Base-by-base conservation (phyloP, 805 yeast genomes). In the Tetrapisispora nanseiensis region DNA sequence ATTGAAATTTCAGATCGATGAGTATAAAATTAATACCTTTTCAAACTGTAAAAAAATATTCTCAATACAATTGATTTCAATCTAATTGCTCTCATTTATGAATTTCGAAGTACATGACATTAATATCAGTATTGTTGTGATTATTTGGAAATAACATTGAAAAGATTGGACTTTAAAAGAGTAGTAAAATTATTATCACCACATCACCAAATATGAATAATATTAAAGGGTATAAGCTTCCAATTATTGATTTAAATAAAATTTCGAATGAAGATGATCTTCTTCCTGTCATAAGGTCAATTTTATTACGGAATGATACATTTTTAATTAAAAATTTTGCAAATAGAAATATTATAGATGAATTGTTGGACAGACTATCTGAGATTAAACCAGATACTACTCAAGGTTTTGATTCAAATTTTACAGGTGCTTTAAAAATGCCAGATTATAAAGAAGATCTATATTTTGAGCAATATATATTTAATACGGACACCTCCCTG, bases 241-340 rank as follows among this genome's bases (percentile, higher is more conserved):
- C 61, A 1, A 46, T 46, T 9, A 47, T 60, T 18, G 65, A 60
- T 46, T 35, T 60, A 30, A 49, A 60, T 34, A 23, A 40, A 16
- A 46, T 60, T 6, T 32, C 49, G 3, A 50, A 52, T 32, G 65
- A 60, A 39, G 45, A 45, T 2, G 52, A 53, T 6, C 43, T 60
- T 22, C 29, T 52, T 11, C 56, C 58, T 3, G 43, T 51, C 10
- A 49, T 60, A 13, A 51, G 47, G 39, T 35, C 44, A 6, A 49
- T 58, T 18, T 37, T 60, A 23, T 27, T 46, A 23, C 34, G 43
- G 23, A 36, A 50, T 37, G 61, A 60, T 43, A 53, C 57, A 6
- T 57, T 61, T 37, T 41, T 59, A 16, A 41, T 61, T 48, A 51
- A 55, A 37, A 59, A 61, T 44, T 59, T 54, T 41, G 63, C 65